A percentile compares a stretch with the other conserved stretches of the same genome.
Conservation (phyloP, 495 filamentous ascomycete genomes). For the Symbiotaphrina buchneri region DNA sequence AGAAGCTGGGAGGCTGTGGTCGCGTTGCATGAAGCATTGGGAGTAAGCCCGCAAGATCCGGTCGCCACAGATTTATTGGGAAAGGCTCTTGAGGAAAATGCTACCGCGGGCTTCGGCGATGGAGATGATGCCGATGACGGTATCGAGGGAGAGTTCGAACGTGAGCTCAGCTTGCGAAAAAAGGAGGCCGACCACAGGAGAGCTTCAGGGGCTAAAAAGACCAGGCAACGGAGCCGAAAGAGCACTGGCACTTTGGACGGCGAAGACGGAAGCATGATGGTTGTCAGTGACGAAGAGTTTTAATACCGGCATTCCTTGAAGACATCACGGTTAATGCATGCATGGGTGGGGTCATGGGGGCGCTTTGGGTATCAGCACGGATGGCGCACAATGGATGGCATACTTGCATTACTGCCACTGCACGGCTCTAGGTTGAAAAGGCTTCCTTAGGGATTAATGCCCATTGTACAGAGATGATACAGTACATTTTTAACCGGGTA, state of each 20-base stretch:
- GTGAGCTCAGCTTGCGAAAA: neutral
- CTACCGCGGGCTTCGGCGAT: constrained; percentile 4
- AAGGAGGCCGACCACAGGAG: neutral
- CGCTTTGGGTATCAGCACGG: too few species aligned
- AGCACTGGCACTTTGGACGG: neutral
- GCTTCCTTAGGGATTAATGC: too few species aligned
- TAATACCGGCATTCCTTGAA: neutral
- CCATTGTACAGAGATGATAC: too few species aligned
- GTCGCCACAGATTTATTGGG: constrained; percentile 16
- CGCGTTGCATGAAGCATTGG: constrained; percentile 18
- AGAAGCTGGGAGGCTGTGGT: constrained; percentile 14
- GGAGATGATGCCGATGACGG: neutral
- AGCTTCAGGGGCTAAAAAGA: neutral
- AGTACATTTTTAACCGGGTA: too few species aligned
- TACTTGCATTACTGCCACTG: too few species aligned
- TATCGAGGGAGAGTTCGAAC: neutral
- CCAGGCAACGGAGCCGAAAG: neutral
- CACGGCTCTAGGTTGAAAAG: too few species aligned
- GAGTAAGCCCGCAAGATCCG: constrained; percentile 18
- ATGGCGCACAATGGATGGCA: too few species aligned
- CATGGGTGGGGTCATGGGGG: too few species aligned
- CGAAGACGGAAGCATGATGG: neutral
- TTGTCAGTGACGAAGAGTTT: neutral
- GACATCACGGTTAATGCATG: too few species aligned
- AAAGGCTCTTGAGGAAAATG: constrained; percentile 13